These are phyloP conservation scores for Citrus sp. DNA, from an alignment of 345 rosid genomes.

Conservation along the genomic window DNA sequence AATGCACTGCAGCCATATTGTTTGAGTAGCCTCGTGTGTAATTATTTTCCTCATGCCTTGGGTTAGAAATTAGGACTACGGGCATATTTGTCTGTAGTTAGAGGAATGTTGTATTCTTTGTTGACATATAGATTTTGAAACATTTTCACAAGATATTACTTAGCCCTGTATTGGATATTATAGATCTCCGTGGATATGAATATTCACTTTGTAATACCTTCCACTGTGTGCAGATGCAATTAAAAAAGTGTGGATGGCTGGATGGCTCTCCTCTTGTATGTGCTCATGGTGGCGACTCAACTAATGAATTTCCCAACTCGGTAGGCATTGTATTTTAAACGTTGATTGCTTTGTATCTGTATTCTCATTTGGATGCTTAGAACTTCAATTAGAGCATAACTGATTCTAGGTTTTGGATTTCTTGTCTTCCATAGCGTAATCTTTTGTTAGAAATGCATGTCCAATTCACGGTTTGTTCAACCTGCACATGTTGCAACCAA, in stretches of 20 bases:
- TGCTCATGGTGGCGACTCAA: constrained; percentile 97
- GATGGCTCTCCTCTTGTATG: constrained; percentile 87
- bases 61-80: no score
- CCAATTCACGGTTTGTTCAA: background rate
- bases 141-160: background rate
- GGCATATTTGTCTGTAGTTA: background rate
- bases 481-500: background rate
- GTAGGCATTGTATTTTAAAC: constrained; percentile 29
- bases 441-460: background rate
- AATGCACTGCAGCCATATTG: background rate
- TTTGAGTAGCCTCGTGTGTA: background rate
- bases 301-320: constrained; percentile 77
- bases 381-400: background rate
- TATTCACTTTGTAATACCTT: background rate
- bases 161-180: background rate
- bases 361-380: background rate
- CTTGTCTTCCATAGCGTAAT: background rate
- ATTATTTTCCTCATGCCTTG: background rate
- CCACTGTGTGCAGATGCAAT: constrained; percentile 35
- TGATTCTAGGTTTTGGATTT: background rate
- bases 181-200: background rate
- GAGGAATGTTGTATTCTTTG: background rate
- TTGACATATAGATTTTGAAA: background rate
- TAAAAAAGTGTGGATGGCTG: constrained; percentile 72
- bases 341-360: background rate